Evolutionary conservation across 768 basidiomycete species (phyloP), one percentile per base, ranked within the genome.

Genomic region (Tylopilus sp.): DNA sequence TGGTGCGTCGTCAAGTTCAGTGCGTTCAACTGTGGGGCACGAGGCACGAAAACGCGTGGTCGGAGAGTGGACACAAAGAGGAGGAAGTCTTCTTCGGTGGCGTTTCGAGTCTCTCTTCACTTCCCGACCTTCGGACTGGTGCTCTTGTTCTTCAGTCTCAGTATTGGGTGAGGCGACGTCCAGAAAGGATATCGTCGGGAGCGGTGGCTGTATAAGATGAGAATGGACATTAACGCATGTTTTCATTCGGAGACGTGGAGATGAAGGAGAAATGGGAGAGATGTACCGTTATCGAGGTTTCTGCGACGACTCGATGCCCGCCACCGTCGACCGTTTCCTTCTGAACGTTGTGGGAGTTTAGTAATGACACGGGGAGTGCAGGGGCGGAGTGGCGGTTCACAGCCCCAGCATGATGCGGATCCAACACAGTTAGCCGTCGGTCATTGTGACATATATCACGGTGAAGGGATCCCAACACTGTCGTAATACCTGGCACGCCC

Each of bases 271-370:
- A 62, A 53, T 35, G 41, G 46, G 54, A 57, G 55, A 51, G 44
- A 61, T 58, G 58, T 66, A 67, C 66, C 66, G 63, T 61, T 64
- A 59, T 59, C 57, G 63, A 57, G 50, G 55, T 65, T 65, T 59
- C 56, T 48, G 48, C 54, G 54, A 41, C 51, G 43, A 67, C 65
- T 57, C 61, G 60, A 59, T 45, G 45, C 48, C 44, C 59, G 57
- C 57, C 64, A 44, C 40, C 20, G 45, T 57, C 52, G 50, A 52
- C 48, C 47, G 43, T 47, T 40, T 56, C 61, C 50, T 44, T 53
- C 39, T 51, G 57, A 55, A 41, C 52, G 47, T 40, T 39, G 47
- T 53, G 55, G 41, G 48, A 47, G 53, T 51, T 18, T 17, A 52
- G 23, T 18, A 48, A 28, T 20, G 18, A 43, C 33, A 56, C 25